Percentiles rank a stretch among this genome's conserved stretches.
Evolutionary conservation across 345 rosid genomes (phyloP).

Genomic region (Angophora floribunda): DNA sequence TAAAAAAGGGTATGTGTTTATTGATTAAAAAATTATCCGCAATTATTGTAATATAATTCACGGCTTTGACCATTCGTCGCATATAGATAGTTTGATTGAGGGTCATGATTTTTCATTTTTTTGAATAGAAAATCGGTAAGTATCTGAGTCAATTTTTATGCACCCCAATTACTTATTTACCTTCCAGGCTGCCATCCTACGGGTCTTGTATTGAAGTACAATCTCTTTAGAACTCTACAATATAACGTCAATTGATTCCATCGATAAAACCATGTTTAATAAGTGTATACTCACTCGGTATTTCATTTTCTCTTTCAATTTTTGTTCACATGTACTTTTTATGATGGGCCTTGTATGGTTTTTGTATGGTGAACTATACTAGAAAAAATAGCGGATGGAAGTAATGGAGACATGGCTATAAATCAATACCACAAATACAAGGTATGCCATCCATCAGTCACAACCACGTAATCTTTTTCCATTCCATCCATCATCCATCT

Average conservation of each 20-base stretch:
- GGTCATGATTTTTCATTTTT: not conserved
- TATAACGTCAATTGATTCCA: not conserved
- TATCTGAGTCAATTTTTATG: not conserved
- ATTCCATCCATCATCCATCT: not conserved
- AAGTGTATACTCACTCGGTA: not conserved
- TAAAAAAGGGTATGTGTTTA: not conserved
- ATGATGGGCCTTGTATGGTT: not conserved
- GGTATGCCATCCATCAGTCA: constrained; percentile 9
- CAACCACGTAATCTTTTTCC: not conserved
- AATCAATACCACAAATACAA: constrained; percentile 46
- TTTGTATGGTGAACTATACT: not conserved
- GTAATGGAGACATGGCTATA: constrained; percentile 41
- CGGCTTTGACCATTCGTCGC: not conserved
- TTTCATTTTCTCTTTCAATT: not conserved
- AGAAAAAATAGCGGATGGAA: constrained; percentile 30
- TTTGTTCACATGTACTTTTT: not conserved
- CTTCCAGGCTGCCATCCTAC: not conserved
- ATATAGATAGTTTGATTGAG: not conserved
- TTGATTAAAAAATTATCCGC: not conserved
- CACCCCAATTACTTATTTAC: not conserved
- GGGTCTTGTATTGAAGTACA: not conserved
- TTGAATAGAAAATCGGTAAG: too few relatives aligned
- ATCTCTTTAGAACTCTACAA: not conserved
- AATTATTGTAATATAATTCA: not conserved
- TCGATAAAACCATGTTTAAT: not conserved